Percentiles rank a stretch among this genome's conserved stretches.
phyloP scores from a whole-genome alignment of 257 asterid genomes.

The Phtheirospermum japonicum region DNA sequence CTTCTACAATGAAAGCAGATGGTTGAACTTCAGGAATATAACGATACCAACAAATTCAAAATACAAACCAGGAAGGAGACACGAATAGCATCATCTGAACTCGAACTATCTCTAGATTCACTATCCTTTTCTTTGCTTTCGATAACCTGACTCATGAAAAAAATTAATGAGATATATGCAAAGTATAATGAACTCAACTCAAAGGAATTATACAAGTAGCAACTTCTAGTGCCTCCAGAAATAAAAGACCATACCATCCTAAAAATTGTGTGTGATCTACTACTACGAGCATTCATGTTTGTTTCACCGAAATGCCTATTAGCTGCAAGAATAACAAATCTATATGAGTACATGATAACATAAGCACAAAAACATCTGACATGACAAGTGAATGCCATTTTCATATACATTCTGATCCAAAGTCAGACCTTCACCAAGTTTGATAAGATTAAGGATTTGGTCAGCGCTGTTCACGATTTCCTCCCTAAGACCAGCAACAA shows the following conservation, averaged over 20 bases:
- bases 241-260: slow-evolving; percentile 67
- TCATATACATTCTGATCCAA: slow-evolving; percentile 21
- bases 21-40: neutral
- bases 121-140: slow-evolving; percentile 82
- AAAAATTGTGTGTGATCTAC: slow-evolving; percentile 95
- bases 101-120: slow-evolving; percentile 34
- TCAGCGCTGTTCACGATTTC: slow-evolving; percentile 83
- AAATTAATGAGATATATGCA: slow-evolving; percentile 17
- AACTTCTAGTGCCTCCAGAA: slow-evolving; percentile 26
- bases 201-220: slow-evolving; percentile 22
- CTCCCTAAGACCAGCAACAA: slow-evolving; percentile 96
- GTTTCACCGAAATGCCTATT: slow-evolving; percentile 98
- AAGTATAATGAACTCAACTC: slow-evolving; percentile 12
- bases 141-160: slow-evolving; percentile 57
- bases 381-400: slow-evolving; percentile 13
- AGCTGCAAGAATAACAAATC: slow-evolving; percentile 46
- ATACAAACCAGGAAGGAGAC: slow-evolving; percentile 89
- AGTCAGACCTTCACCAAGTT: slow-evolving; percentile 92
- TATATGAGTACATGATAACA: slow-evolving; percentile 18
- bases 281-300: slow-evolving; percentile 95
- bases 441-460: slow-evolving; percentile 83
- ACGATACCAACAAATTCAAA: slow-evolving; percentile 15
- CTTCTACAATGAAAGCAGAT: neutral
- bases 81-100: slow-evolving; percentile 82
- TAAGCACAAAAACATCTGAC: slow-evolving; percentile 21